A percentile compares a stretch with the other conserved stretches of the same genome.
Evolutionary conservation across 148 eudicot genomes (phyloP).

Genomic region (Simmondsia chinensis): DNA sequence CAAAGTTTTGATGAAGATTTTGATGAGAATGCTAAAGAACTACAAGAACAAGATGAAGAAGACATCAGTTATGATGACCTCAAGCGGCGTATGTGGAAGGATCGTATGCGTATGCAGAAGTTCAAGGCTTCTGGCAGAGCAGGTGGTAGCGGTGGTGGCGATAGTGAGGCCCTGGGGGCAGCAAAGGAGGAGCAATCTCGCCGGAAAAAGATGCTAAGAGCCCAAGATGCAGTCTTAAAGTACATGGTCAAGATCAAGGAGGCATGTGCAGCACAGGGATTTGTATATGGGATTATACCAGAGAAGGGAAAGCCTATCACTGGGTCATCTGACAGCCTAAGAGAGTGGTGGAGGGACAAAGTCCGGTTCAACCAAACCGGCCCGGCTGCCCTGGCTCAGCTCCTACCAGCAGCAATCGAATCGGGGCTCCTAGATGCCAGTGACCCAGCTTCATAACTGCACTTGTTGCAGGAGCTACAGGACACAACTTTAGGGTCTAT

Average conservation of each 20-base stretch:
- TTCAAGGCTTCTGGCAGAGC: conserved; percentile 15
- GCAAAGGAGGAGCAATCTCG: conserved; percentile 30
- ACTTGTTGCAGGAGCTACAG: conserved; percentile 23
- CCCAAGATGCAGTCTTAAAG: conserved; percentile 53
- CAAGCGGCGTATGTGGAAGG: conserved; percentile 41
- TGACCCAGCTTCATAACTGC: conserved; percentile 4
- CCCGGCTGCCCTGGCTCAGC: conserved; percentile 11
- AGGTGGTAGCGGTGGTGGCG: background rate
- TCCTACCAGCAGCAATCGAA: conserved; percentile 3
- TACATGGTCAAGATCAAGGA: conserved; percentile 45
- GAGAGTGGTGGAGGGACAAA: conserved; percentile 29
- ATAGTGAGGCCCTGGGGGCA: background rate
- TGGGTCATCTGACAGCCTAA: conserved; percentile 28
- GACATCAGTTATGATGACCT: conserved; percentile 29
- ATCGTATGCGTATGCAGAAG: conserved; percentile 33
- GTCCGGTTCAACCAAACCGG: conserved; percentile 17
- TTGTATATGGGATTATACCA: conserved; percentile 33
- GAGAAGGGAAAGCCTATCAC: conserved; percentile 33
- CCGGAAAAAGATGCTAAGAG: conserved; percentile 48
- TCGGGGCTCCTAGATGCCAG: background rate
- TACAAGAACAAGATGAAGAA: too few relatives aligned
- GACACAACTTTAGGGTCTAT: conserved; percentile 28
- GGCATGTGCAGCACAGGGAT: conserved; percentile 29
- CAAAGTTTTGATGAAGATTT: too few relatives aligned
- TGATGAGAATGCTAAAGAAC: too few relatives aligned